Percentiles rank a stretch among this genome's conserved stretches.
These are phyloP conservation scores for Logfia minima DNA, from an alignment of 129 eudicot species.

Conservation along the genomic window DNA sequence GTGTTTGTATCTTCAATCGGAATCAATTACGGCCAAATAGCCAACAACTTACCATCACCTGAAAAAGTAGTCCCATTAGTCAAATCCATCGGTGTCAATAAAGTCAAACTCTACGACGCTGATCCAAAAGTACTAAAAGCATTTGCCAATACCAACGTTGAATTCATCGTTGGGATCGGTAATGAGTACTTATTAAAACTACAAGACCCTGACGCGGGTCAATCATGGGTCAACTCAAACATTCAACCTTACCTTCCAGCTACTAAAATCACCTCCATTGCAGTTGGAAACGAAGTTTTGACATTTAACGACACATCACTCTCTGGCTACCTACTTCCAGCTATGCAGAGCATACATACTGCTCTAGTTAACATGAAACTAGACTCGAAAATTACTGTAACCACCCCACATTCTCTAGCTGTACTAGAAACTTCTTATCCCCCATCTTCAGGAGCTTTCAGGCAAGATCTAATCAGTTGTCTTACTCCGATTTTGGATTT, in stretches of 20 bases:
- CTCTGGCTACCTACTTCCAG: conserved; percentile 66
- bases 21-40: conserved; percentile 87
- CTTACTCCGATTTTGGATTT: conserved; percentile 58
- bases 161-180: conserved; percentile 63
- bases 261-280: conserved; percentile 70
- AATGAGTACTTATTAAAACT: conserved; percentile 57
- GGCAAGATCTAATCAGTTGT: conserved; percentile 44
- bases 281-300: conserved; percentile 83
- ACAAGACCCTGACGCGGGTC: conserved; percentile 56
- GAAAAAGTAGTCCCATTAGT: conserved; percentile 60
- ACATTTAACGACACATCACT: conserved; percentile 65
- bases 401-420: conserved; percentile 74
- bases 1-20: conserved; percentile 48
- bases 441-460: conserved; percentile 75
- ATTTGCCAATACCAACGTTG: conserved; percentile 69
- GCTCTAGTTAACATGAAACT: conserved; percentile 56
- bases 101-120: conserved; percentile 85
- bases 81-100: conserved; percentile 61
- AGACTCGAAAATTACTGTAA: conserved; percentile 55
- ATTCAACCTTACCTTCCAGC: conserved; percentile 60
- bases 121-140: conserved; percentile 74
- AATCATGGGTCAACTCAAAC: conserved; percentile 67
- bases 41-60: conserved; percentile 79
- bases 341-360: conserved; percentile 72
- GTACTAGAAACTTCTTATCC: conserved; percentile 75